Conservation (phyloP, 225 moss, liverwort and hornwort genomes). For the Polytrichum formosum region DNA sequence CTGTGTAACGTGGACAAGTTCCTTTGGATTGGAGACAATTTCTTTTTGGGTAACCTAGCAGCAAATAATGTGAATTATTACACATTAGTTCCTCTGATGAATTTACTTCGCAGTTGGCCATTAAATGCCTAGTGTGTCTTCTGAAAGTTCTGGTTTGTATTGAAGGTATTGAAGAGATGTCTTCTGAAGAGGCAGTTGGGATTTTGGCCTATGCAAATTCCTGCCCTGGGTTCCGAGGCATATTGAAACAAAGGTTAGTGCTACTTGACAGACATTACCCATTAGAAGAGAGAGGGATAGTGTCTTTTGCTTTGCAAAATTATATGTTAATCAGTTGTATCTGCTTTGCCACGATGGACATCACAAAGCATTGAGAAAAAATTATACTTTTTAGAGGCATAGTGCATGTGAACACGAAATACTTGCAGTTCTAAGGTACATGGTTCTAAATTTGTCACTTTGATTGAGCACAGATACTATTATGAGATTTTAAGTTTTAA, state of each 20-base stretch:
- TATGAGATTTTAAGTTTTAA: too few species aligned
- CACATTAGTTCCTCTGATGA: too few species aligned
- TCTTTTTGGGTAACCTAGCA: too few species aligned
- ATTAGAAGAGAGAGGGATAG: not conserved
- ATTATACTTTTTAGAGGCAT: constrained; percentile 1
- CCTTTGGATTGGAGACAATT: too few species aligned
- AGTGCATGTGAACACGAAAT: not conserved
- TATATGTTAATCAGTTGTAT: too few species aligned
- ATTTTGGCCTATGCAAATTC: constrained; percentile 75
- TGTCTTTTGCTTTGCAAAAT: not conserved
- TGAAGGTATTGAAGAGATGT: constrained; percentile 38
- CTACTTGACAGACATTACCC: not conserved
- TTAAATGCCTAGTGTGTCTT: not conserved
- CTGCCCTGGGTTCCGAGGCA: constrained; percentile 83
- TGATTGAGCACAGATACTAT: too few species aligned
- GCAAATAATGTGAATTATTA: too few species aligned
- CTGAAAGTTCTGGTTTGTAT: not conserved
- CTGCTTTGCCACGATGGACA: too few species aligned
- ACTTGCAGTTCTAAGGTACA: too few species aligned
- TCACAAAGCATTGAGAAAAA: constrained; percentile 6
- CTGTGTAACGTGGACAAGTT: too few species aligned
- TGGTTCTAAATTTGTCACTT: too few species aligned
- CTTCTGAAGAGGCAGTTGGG: constrained; percentile 83
- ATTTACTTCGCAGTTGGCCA: too few species aligned
- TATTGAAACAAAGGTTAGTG: constrained; percentile 82